These are phyloP conservation scores for Parascedosporium putredinis DNA, from an alignment of 2,329 filamentous ascomycete species.

Conservation along the genomic window DNA sequence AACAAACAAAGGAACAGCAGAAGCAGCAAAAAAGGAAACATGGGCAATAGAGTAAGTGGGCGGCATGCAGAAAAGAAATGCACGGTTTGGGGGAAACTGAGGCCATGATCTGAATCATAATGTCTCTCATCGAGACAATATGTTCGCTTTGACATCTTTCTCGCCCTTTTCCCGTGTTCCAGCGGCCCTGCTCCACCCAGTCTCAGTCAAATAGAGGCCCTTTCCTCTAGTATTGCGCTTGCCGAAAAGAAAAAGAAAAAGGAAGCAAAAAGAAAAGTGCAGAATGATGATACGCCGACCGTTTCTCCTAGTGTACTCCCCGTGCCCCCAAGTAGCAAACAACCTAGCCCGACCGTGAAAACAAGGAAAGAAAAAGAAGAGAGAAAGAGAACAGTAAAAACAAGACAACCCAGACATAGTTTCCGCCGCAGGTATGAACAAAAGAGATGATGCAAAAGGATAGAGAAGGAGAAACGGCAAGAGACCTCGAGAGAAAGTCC, in stretches of 20 bases:
- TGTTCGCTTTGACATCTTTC: neutral
- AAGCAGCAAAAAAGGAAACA: neutral
- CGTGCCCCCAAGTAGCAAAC: neutral
- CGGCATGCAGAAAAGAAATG: neutral
- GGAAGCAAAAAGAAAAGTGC: neutral
- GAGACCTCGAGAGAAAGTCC: too few species aligned
- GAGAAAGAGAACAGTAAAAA: neutral
- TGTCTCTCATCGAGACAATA: neutral
- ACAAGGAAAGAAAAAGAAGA: neutral
- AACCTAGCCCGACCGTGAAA: neutral
- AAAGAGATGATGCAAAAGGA: too few species aligned
- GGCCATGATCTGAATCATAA: neutral
- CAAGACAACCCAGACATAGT: too few species aligned
- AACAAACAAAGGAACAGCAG: too few species aligned
- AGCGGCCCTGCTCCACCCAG: neutral
- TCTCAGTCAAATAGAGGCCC: neutral
- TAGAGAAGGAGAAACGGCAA: too few species aligned
- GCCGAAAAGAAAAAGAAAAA: neutral
- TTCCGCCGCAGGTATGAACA: too few species aligned
- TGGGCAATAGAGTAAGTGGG: neutral
- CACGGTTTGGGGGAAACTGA: neutral
- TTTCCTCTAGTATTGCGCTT: neutral
- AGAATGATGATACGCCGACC: neutral
- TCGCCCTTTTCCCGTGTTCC: neutral
- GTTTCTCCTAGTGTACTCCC: neutral